Percentiles rank a stretch among this genome's conserved stretches.
phyloP scores from a whole-genome alignment of 352 stramenopile species.

The Hyphochytrium catenoides region DNA sequence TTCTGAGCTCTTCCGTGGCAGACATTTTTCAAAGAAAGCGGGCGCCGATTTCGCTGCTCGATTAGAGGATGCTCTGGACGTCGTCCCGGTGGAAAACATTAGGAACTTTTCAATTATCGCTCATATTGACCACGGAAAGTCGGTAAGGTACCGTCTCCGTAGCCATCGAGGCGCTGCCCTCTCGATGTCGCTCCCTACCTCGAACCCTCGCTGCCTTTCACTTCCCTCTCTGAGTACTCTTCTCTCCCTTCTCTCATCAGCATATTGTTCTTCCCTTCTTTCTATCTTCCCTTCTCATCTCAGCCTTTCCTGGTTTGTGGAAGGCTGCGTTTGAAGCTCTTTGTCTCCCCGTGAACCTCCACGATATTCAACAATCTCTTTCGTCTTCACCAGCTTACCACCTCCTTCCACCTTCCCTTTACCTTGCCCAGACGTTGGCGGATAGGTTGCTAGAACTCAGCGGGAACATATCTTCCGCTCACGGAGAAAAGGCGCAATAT shows the following conservation, averaged over 20 bases:
- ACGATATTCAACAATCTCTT: not conserved
- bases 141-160: slow-evolving; percentile 19
- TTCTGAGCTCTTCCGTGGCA: too few species aligned
- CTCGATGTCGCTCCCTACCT: not conserved
- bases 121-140: slow-evolving; percentile 75
- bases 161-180: slow-evolving; percentile 3
- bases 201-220: not conserved
- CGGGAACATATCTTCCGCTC: slow-evolving; percentile 59
- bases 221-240: not conserved
- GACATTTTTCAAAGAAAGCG: too few species aligned
- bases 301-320: not conserved
- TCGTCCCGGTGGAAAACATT: slow-evolving; percentile 40
- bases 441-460: slow-evolving; percentile 67
- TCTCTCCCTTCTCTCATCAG: not conserved
- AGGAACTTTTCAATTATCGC: slow-evolving; percentile 73
- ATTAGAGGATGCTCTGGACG: too few species aligned
- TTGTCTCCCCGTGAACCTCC: not conserved
- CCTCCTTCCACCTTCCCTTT: not conserved
- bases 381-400: not conserved
- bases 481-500: slow-evolving; percentile 52
- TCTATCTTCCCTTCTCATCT: not conserved
- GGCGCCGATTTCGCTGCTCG: too few species aligned
- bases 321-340: not conserved
- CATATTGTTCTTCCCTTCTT: not conserved
- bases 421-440: slow-evolving; percentile 32